These are phyloP conservation scores for Diutina mesorugosa DNA, from an alignment of 1,139 yeast genomes.

Conservation along the genomic window DNA sequence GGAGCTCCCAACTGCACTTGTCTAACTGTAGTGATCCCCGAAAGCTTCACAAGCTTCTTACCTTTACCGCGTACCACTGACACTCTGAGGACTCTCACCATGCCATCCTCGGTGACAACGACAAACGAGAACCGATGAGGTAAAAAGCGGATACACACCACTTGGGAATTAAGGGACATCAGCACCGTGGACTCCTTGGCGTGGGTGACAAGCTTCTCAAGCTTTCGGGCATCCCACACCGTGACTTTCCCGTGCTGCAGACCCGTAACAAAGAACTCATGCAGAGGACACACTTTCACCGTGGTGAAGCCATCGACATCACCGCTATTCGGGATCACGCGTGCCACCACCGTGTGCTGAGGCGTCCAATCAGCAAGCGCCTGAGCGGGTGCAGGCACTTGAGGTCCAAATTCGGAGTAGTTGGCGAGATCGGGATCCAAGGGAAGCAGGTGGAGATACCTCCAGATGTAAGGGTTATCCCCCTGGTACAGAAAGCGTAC, in stretches of 20 bases:
- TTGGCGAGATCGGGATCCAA: conserved; percentile 47
- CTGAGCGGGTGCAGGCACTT: conserved; percentile 7
- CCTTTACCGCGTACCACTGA: conserved; percentile 28
- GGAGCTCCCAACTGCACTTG: conserved; percentile 15
- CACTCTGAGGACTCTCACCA: conserved; percentile 42
- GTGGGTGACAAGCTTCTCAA: conserved; percentile 48
- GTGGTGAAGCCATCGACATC: conserved; percentile 33
- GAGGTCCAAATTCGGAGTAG: conserved; percentile 56
- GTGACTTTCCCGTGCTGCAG: conserved; percentile 61
- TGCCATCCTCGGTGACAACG: conserved; percentile 57
- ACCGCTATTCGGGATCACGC: conserved; percentile 17
- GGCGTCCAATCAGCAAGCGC: conserved; percentile 8
- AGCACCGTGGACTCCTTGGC: conserved; percentile 41
- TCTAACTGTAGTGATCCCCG: conserved; percentile 30
- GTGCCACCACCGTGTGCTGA: conserved; percentile 45
- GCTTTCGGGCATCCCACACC: conserved; percentile 63
- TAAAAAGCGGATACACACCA: conserved; percentile 40
- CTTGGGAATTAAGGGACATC: conserved; percentile 32
- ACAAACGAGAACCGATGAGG: conserved; percentile 54
- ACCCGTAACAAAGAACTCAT: conserved; percentile 63
- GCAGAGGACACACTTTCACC: conserved; percentile 47
- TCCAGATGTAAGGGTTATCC: conserved; percentile 46
- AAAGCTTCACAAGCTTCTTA: conserved; percentile 19
- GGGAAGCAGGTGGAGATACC: conserved; percentile 38
- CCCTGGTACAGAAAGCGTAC: conserved; percentile 54